These are phyloP conservation scores for Simmondsia chinensis DNA, from an alignment of 148 eudicot genomes.

Conservation along the genomic window DNA sequence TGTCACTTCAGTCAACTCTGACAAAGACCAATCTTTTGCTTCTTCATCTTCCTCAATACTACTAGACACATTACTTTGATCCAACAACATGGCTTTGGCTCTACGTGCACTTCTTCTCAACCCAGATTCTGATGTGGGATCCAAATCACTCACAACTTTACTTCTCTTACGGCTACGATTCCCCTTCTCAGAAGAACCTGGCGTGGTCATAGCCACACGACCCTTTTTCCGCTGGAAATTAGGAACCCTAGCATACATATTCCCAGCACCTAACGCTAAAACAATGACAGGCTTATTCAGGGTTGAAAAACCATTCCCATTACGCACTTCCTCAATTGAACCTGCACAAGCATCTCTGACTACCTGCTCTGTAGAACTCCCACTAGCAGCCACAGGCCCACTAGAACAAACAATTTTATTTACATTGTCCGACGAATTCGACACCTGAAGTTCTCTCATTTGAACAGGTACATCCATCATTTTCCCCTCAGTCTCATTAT, in stretches of 20 bases:
- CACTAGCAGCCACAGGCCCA: conserved; percentile 2
- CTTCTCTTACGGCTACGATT: conserved; percentile 39
- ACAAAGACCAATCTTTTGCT: conserved; percentile 23
- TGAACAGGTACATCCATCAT: conserved; percentile 8
- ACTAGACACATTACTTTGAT: conserved; percentile 18
- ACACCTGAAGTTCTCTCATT: neutral
- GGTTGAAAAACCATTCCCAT: conserved; percentile 4
- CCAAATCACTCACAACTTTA: conserved; percentile 18
- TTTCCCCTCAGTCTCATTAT: conserved; percentile 10
- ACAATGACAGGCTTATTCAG: neutral
- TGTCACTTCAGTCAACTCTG: conserved; percentile 30
- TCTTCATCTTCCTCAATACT: conserved; percentile 12
- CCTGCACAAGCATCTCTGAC: conserved; percentile 9
- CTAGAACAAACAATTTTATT: neutral
- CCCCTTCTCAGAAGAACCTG: conserved; percentile 18
- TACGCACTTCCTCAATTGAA: conserved; percentile 16
- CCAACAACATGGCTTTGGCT: conserved; percentile 24
- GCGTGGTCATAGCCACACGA: conserved; percentile 12
- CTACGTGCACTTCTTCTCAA: conserved; percentile 83
- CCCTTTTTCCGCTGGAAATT: conserved; percentile 19
- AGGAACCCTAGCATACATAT: conserved; percentile 10
- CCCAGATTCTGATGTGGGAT: conserved; percentile 31
- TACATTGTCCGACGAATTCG: neutral
- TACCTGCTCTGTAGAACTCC: conserved; percentile 6
- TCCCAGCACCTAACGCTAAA: conserved; percentile 15